Evolutionary conservation across 805 yeast species (phyloP), one percentile per base, ranked within the genome.

Genomic region (Pichia nanzhaoensis): DNA sequence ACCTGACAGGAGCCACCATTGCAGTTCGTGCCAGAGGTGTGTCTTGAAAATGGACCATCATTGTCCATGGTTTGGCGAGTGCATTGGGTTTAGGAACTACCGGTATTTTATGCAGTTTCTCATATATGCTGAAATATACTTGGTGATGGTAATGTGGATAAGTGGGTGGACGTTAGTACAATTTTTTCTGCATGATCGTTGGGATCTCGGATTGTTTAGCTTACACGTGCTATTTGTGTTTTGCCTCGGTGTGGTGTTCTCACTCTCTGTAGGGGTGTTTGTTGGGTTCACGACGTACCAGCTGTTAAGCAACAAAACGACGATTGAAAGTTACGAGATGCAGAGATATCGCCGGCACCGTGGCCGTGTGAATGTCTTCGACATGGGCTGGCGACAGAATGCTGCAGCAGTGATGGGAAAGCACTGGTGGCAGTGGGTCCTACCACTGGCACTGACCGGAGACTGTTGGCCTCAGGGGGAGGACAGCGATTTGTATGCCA

Each of bases 31-130:
- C 45, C 63, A 65, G 2, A 59, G 51, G 44, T 77, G 82, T 57
- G 59, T 74, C 2, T 56, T 77, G 34, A 55, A 67, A 37, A 77
- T 77, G 82, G 82, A 77, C 59, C 82, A 77, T 52, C 80, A 77
- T 57, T 77, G 82, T 51, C 97, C 97, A 0, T 91, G 98, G 98
- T 88, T 89, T 62, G 82, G 95, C 2, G 70, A 78, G 5, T 90
- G 97, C 61, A 76, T 91, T 47, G 98, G 98, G 0, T 83, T 77
- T 63, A 66, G 67, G 24, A 91, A 91, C 63, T 89, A 85, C 52
- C 84, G 88, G 64, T 77, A 69, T 59, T 91, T 90, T 57, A 60
- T 87, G 22, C 95, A 88, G 59, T 84, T 84, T 57, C 61, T 89
- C 43, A 37, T 71, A 6, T 80, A 81, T 55, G 67, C 77, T 3